phyloP scores from a whole-genome alignment of 2,329 filamentous ascomycete species.

The Emmonsia crescens region DNA sequence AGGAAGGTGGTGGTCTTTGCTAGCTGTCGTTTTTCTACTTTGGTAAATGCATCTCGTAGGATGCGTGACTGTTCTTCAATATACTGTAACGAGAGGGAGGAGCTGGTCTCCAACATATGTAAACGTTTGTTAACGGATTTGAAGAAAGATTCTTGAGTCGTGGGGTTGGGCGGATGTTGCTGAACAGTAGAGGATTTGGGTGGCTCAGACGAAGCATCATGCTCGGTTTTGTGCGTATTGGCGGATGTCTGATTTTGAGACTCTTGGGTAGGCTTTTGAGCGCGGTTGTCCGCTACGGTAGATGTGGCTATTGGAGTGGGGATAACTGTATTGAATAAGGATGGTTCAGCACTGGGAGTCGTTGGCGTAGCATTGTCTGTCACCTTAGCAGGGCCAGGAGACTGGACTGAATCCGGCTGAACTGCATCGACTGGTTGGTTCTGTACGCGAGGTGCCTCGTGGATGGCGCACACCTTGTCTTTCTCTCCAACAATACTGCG shows the following conservation, averaged over 20 bases:
- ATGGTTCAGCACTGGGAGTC: constrained; percentile 1
- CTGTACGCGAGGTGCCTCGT: neutral
- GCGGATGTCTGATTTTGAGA: constrained; percentile 15
- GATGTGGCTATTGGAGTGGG: neutral
- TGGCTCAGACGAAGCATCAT: constrained; percentile 5
- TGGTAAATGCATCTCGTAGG: constrained; percentile 73
- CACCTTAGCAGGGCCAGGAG: neutral
- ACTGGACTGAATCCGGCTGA: neutral
- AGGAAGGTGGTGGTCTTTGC: constrained; percentile 74
- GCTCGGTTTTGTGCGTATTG: neutral
- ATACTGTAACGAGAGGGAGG: constrained; percentile 84
- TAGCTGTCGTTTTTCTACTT: constrained; percentile 78
- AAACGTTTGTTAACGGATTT: constrained; percentile 91
- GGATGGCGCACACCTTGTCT: neutral
- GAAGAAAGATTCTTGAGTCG: constrained; percentile 95
- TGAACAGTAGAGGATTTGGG: constrained; percentile 27
- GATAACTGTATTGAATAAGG: neutral
- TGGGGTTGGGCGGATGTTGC: constrained; percentile 54
- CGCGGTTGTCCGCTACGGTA: neutral
- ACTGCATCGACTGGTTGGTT: neutral
- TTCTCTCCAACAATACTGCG: neutral
- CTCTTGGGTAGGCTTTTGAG: constrained; percentile 17
- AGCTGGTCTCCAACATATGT: constrained; percentile 82
- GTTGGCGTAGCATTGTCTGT: neutral
- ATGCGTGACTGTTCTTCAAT: constrained; percentile 93